These are phyloP conservation scores for Myxozyma vanderwaltii DNA, from an alignment of 805 yeast genomes.

Conservation along the genomic window DNA sequence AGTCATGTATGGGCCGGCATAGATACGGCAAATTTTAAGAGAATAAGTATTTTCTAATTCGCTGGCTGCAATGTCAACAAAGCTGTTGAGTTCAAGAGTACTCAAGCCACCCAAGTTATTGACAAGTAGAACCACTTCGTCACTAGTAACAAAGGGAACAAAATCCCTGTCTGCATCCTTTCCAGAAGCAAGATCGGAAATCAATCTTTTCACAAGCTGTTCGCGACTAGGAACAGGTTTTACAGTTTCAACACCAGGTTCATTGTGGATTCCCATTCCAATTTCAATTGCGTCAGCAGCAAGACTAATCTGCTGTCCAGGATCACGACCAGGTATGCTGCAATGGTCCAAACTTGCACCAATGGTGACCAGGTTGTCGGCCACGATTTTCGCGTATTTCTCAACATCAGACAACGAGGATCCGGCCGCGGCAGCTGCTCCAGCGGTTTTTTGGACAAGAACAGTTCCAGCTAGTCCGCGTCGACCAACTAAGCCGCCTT, in stretches of 20 bases:
- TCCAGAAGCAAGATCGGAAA: conserved; percentile 60
- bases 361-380: conserved; percentile 65
- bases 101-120: conserved; percentile 92
- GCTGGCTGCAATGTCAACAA: conserved; percentile 56
- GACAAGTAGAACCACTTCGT: conserved; percentile 68
- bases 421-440: conserved; percentile 61
- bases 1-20: conserved; percentile 79
- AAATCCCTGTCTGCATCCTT: conserved; percentile 77
- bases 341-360: conserved; percentile 90
- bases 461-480: conserved; percentile 93
- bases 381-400: conserved; percentile 61
- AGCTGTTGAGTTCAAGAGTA: conserved; percentile 77
- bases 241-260: conserved; percentile 74
- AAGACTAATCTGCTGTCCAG: conserved; percentile 58
- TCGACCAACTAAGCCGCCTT: conserved; percentile 92
- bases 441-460: conserved; percentile 79
- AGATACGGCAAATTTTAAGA: conserved; percentile 67
- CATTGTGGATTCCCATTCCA: conserved; percentile 96
- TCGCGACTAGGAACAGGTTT: conserved; percentile 72
- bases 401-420: conserved; percentile 53
- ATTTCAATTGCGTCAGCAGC: conserved; percentile 67
- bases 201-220: conserved; percentile 57
- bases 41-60: conserved; percentile 40
- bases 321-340: conserved; percentile 74
- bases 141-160: conserved; percentile 62